A percentile compares a stretch with the other conserved stretches of the same genome.
Conservation (phyloP, 2,329 filamentous ascomycete genomes). For the Arthroderma sp. region DNA sequence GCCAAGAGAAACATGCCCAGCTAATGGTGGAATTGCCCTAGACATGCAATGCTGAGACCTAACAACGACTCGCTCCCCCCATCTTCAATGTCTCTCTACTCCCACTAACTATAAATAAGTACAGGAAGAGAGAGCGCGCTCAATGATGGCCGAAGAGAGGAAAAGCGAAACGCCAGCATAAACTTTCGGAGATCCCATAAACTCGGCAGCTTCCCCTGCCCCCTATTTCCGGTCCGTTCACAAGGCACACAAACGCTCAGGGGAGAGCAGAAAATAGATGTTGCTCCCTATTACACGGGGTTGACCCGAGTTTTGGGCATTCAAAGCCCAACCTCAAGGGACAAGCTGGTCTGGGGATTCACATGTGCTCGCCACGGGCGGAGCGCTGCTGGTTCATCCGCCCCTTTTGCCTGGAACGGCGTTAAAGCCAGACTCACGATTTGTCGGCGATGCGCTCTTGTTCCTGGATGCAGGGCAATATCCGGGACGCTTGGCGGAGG, state of each 20-base stretch:
- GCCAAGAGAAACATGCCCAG: too few relatives aligned
- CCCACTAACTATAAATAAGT: too few relatives aligned
- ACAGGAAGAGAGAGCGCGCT: too few relatives aligned
- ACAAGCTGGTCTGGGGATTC: background rate
- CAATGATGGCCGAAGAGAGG: background rate
- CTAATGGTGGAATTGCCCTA: too few relatives aligned
- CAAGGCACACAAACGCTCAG: background rate
- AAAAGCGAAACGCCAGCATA: background rate
- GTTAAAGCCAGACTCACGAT: background rate
- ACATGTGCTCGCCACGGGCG: conserved; percentile 1
- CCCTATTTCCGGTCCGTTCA: background rate
- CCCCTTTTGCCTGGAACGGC: background rate
- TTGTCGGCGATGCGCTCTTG: background rate
- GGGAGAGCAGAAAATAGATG: background rate
- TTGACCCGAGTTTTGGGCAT: background rate
- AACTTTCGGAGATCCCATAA: background rate
- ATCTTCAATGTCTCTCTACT: too few relatives aligned
- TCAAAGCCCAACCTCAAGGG: background rate
- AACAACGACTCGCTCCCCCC: too few relatives aligned
- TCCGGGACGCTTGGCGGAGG: background rate
- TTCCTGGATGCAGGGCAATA: background rate
- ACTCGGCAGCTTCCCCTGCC: background rate
- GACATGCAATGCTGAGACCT: too few relatives aligned
- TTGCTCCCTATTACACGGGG: background rate
- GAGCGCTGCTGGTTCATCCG: background rate